Conservation (phyloP, 352 stramenopile genomes). For the Pythium sukuiense region DNA sequence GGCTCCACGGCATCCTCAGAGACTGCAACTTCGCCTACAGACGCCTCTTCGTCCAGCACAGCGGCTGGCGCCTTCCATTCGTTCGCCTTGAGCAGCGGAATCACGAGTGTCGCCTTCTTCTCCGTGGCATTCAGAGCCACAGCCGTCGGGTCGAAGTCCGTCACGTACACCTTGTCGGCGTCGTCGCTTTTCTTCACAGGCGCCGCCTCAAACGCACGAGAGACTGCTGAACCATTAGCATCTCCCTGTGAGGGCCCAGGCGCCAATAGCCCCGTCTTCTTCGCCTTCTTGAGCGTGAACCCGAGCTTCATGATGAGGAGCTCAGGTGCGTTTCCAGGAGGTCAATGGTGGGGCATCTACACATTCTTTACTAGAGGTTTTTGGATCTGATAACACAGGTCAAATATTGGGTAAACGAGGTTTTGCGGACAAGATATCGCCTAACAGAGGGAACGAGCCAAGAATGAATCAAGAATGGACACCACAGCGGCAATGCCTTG, state of each 20-base stretch:
- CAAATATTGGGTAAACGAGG: no score
- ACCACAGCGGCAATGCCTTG: no score
- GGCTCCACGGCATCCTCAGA: neutral
- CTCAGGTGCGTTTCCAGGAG: no score
- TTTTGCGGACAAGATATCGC: no score
- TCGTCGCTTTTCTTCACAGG: constrained; percentile 9
- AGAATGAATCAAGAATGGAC: no score
- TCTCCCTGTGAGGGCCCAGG: neutral
- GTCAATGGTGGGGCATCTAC: no score
- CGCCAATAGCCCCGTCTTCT: constrained; percentile 35
- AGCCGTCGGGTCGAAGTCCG: constrained; percentile 58
- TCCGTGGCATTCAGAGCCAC: constrained; percentile 32
- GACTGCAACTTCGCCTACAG: neutral
- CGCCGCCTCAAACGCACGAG: constrained; percentile 27
- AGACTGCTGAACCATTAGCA: constrained; percentile 7
- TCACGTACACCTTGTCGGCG: constrained; percentile 71
- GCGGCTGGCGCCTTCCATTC: constrained; percentile 33
- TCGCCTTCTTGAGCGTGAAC: constrained; percentile 78
- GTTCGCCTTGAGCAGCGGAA: constrained; percentile 69
- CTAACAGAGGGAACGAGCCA: no score
- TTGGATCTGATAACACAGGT: no score
- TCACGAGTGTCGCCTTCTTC: constrained; percentile 50
- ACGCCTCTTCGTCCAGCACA: neutral
- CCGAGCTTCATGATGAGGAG: constrained; percentile 51
- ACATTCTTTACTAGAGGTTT: neutral